Evolutionary conservation across 306 rosid species (phyloP), one percentile per base, ranked within the genome.

Genomic region (Medicago ruthenica): DNA sequence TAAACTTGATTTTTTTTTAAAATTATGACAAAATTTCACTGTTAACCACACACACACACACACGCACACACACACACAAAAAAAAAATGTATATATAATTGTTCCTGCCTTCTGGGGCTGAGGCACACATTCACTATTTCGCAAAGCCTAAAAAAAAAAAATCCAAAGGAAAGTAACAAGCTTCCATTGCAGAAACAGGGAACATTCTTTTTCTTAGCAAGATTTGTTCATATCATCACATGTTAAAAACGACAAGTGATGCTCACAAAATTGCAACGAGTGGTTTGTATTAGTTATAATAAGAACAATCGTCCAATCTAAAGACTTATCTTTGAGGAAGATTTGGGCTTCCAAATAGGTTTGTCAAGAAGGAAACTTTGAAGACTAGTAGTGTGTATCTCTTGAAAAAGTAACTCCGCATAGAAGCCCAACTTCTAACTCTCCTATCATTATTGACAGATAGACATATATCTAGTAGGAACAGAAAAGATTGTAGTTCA

Each of bases 371-470:
- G 79, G 51, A 76, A 76, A 14, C 36, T 42, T 58, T 68, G 59
- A 57, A 44, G 58, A 34, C 37, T 55, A 22, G 18, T 54, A 40
- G 74, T 27, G 31, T 27, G 31, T 54, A 39, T 16, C 15, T 22
- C 34, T 67, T 76, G 70, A 21, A 77, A 67, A 55, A 67, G 75
- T 63, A 65, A 79, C 78, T 71, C 78, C 65, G 36, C 50, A 72
- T 16, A 71, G 70, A 78, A 61, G 44, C 42, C 61, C 74, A 55
- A 13, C 67, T 12, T 37, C 37, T 50, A 47, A 55, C 70, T 34
- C 54, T 42, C 21, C 54, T 55, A 53, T 57, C 75, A 79, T 17
- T 42, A 64, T 31, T 34, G 54, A 34, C 69, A 14, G 7, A 53
- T 20, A 72, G 42, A 65, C 42, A 79, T 34, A n/a, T 48, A 63